Evolutionary conservation across 225 moss, liverwort and hornwort species (phyloP), one percentile per base, ranked within the genome.

Genomic region (Sphagnum contortum): DNA sequence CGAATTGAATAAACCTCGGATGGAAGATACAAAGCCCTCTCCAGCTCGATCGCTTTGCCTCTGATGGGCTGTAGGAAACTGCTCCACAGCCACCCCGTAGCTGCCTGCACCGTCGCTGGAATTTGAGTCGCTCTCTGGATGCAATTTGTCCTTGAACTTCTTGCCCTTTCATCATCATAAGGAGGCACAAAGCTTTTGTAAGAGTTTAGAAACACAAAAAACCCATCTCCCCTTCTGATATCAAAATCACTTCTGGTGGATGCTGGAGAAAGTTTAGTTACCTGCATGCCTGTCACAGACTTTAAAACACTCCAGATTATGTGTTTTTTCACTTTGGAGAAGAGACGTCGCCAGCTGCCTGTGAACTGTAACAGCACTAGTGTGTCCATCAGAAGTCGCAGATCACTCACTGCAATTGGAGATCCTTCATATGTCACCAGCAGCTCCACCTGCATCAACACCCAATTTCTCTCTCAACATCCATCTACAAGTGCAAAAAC

Each of bases 261-360:
- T 29, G 29, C 29, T 29, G 29, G 29, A 29, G 29, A 29, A 59
- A 59, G 58, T 7, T 9, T 29, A 12, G 8, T 45, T 70, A 85
- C 85, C 78, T 94, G 93, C 93, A 94, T 94, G 48, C 93, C 93
- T 51, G 93, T 94, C 48, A 94, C 93, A 55, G 93, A 94, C 71
- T 94, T 94, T 45, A 94, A 90, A 69, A 94, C 93, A 72, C 90
- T 94, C 90, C 90, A 90, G 62, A 94, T 94, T 68, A 94, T 94
- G 65, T 94, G 93, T 81, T 94, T 94, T 77, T 94, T 94, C 64
- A 94, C 93, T 74, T 90, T 90, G 47, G 93, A 90, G 68, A 94
- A 94, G 66, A 94, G 78, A 64, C 93, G 84, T 60, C 93, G 78
- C 93, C 93, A 94, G 69, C 90, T 86, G 59, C 93, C 93, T 56